Conservation (phyloP, 2,329 filamentous ascomycete species). For the Phyllosticta citribraziliensis region DNA sequence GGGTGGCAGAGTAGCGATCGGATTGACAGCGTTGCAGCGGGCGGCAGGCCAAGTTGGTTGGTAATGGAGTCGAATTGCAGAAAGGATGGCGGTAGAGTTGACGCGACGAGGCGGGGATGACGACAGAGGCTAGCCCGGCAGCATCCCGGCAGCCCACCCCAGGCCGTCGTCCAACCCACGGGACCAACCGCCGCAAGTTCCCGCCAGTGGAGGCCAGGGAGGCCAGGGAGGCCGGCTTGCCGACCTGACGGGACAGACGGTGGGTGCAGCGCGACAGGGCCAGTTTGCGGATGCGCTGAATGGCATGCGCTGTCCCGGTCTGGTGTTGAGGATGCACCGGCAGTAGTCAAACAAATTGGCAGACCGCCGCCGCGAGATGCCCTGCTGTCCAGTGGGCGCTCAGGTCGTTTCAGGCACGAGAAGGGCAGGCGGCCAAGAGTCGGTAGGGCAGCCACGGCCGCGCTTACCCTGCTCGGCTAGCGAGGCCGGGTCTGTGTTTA, state of each 20-base stretch:
- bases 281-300: too few relatives aligned
- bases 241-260: background rate
- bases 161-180: background rate
- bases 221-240: background rate
- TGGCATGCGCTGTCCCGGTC: too few relatives aligned
- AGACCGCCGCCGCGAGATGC: too few relatives aligned
- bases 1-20: background rate
- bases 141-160: too few relatives aligned
- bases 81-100: background rate
- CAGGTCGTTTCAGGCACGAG: background rate
- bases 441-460: background rate
- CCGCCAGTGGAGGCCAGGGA: too few relatives aligned
- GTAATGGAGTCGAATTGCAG: background rate
- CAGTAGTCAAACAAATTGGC: too few relatives aligned
- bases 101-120: background rate
- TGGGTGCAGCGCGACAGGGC: too few relatives aligned
- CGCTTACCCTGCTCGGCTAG: background rate
- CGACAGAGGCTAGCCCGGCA: background rate
- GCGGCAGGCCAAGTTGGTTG: background rate
- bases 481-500: background rate
- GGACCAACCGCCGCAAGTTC: background rate
- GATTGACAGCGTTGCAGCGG: background rate
- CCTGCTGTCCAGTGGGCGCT: too few relatives aligned
- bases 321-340: too few relatives aligned
- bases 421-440: too few relatives aligned